These are phyloP conservation scores for Yamadazyma sp. DNA, from an alignment of 1,139 yeast species.

Conservation along the genomic window DNA sequence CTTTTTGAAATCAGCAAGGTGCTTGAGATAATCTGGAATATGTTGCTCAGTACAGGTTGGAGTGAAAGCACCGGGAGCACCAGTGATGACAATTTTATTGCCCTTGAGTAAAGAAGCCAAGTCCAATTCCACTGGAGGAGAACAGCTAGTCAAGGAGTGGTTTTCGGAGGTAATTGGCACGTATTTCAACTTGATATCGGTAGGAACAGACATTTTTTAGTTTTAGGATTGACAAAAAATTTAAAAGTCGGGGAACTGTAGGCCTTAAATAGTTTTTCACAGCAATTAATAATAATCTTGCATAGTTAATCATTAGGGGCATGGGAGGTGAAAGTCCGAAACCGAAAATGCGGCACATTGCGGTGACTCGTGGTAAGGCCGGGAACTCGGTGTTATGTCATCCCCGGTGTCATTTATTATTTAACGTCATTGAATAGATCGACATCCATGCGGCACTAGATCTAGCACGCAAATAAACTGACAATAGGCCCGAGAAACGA, in stretches of 20 bases:
- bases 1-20: conserved; percentile 51
- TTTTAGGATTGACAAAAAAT: background rate
- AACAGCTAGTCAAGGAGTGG: conserved; percentile 49
- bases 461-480: no score
- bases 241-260: background rate
- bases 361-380: no score
- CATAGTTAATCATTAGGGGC: no score
- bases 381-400: no score
- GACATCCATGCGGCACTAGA: no score
- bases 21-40: conserved; percentile 69
- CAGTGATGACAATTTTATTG: conserved; percentile 65
- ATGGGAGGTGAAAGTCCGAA: no score
- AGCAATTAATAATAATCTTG: background rate
- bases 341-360: no score
- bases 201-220: conserved; percentile 36
- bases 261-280: conserved; percentile 1
- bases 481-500: conserved; percentile 53
- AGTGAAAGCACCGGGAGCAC: conserved; percentile 92
- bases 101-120: conserved; percentile 48
- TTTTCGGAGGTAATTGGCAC: conserved; percentile 53
- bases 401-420: no score
- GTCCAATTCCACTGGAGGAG: conserved; percentile 52
- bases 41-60: conserved; percentile 85
- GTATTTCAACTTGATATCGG: conserved; percentile 53
- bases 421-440: background rate